Evolutionary conservation across 1,284 basidiomycete genomes (phyloP).

Genomic region (Mixia osmundae): DNA sequence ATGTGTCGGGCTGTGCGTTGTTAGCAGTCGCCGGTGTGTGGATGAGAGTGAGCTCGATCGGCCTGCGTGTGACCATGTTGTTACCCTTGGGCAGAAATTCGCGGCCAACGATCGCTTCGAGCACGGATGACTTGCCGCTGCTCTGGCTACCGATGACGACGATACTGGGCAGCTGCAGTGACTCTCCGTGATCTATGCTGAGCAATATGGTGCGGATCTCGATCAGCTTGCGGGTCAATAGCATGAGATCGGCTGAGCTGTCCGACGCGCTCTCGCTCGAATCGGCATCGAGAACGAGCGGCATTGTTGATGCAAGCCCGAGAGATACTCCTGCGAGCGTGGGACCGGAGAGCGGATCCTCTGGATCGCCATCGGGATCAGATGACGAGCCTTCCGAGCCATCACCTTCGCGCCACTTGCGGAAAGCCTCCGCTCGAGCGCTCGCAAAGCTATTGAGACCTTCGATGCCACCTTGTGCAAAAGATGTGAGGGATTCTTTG

Average conservation of each 20-base stretch:
- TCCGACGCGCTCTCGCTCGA: too few species aligned
- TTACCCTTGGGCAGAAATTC: constrained; percentile 96
- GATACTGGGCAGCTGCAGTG: constrained; percentile 81
- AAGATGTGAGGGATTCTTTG: too few species aligned
- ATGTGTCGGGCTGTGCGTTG: constrained; percentile 45
- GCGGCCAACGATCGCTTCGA: constrained; percentile 93
- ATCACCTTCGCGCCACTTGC: too few species aligned
- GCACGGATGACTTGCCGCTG: constrained; percentile 87
- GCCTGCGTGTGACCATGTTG: constrained; percentile 97
- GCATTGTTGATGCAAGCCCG: too few species aligned
- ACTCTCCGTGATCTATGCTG: constrained; percentile 82
- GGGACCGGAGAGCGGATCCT: too few species aligned
- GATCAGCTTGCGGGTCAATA: constrained; percentile 83
- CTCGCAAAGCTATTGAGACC: too few species aligned
- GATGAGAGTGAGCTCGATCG: constrained; percentile 89
- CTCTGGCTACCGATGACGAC: constrained; percentile 97
- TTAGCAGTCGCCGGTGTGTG: constrained; percentile 44
- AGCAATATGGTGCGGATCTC: constrained; percentile 84
- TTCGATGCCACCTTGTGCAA: too few species aligned
- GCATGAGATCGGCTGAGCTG: constrained; percentile 60
- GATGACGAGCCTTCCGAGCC: too few species aligned
- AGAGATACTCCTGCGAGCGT: too few species aligned
- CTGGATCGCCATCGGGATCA: too few species aligned
- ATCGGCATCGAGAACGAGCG: too few species aligned
- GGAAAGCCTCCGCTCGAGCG: too few species aligned